Evolutionary conservation across 2,329 filamentous ascomycete species (phyloP), one percentile per base, ranked within the genome.

Genomic region (Penicillium olsonii): DNA sequence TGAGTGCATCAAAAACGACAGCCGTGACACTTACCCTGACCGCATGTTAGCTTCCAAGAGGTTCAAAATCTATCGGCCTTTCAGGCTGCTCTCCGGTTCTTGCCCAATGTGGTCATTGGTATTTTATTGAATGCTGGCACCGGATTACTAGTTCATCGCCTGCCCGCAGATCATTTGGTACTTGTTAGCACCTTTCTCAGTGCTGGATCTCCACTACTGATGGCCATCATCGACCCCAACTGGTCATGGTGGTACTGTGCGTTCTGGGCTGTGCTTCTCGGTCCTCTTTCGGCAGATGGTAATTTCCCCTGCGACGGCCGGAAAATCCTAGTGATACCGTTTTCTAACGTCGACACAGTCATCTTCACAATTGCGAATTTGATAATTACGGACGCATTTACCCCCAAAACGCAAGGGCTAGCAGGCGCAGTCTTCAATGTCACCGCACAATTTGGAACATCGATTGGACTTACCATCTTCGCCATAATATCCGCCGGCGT

Each of bases 371-470:
- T 85, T 2, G 79, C 76, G 0, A 68, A 79, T 18, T 72, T 85
- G 17, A 66, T 84, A 3, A 75, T 84, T 7, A 75, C 76, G 0
- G 76, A 80, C 12, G 75, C 72, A 2, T 85, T 84, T 52, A 78
- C 80, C 0, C 70, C 75, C n/a, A 67, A 80, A 8, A 83, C 75
- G 1, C 82, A 85, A 49, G 79, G 79, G 0, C 68, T 86, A 0
- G 82, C 81, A 0, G 84, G 83, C 0, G 82, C 80, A 0, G 82
- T 86, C 0, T 85, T 85, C 63, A 84, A 83, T 52, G 83, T 81
- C 0, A 70, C 79, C 0, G 68, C 75, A 0, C 81, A 85, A 53
- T 78, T 85, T 46, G 82, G 82, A 0, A 76, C 74, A 15, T 74
- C 76, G 0, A 68, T 84, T 1, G 80, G 79, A 0, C 60, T 84